Evolutionary conservation across 768 basidiomycete species (phyloP), one percentile per base, ranked within the genome.

Genomic region (Holtermannia corniformis): DNA sequence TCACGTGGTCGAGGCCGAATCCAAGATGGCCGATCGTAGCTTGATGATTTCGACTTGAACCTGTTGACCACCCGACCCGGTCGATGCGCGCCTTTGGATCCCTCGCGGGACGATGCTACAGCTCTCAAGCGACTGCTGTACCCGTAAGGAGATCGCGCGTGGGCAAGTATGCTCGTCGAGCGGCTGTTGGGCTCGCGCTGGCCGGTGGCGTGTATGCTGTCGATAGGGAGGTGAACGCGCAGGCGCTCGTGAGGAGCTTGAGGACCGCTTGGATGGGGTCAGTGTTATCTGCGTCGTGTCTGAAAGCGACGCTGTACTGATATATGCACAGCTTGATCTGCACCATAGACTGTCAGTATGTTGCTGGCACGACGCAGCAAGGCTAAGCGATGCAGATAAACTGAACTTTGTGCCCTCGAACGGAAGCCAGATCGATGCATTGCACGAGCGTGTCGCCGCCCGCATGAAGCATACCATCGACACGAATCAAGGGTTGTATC

Each of bases 401-500:
- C 70, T 85, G 47, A 91, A 92, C 73, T 95, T 93, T 61, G 82
- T 77, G 7, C 82, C 83, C 0, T 78, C 79, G 44, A 67, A 72
- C 21, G 80, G 79, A 0, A 80, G 85, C 23, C 72, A 76, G 47
- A 91, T 93, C 64, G 85, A 86, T 4, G 77, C 81, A 23, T 74
- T 96, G 2, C 92, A 96, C 58, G 80, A 86, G 58, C 81, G 92
- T 42, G 87, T 91, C 10, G 90, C 88, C 0, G 76, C 82, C 19
- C 76, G 88, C 49, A 75, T 96, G 54, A 83, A 81, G 57, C 74
- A 83, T 65, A 63, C 68, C n/a, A 77, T 95, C 44, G 80, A 90
- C 62, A 83, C 81, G 0, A 80, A 80, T 40, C 93, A 93, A 71
- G 86, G 87, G 5, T 63, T 71, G 41, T 68, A 70, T 47, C 61